Conservation (phyloP, 225 moss, liverwort and hornwort genomes). For the Straminergon stramineum region DNA sequence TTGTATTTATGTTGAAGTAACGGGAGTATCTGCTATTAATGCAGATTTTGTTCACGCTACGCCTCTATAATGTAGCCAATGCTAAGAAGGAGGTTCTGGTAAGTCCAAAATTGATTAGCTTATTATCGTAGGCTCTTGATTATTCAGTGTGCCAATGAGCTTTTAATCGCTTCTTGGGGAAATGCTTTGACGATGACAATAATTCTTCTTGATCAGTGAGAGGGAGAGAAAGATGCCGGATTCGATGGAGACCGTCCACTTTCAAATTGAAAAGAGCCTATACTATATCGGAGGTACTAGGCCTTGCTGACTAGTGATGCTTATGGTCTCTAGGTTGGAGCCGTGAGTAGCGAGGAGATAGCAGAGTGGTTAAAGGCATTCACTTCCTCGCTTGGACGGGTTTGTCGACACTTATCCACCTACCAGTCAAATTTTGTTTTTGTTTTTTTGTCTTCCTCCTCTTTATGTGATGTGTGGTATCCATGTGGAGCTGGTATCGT, state of each 20-base stretch:
- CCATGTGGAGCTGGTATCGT: not conserved
- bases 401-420: not conserved
- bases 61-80: slow-evolving; percentile 49
- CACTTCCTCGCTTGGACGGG: slow-evolving; percentile 49
- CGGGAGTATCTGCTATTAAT: not conserved
- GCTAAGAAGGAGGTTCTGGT: slow-evolving; percentile 60
- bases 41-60: slow-evolving; percentile 62
- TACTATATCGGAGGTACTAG: not conserved
- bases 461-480: not conserved
- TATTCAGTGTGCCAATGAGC: not conserved
- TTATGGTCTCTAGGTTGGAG: slow-evolving; percentile 29
- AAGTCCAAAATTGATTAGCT: not conserved
- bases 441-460: not conserved
- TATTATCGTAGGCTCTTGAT: not conserved
- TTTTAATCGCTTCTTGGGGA: not conserved
- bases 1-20: not conserved
- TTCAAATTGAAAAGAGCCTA: not conserved
- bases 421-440: not conserved
- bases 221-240: not conserved
- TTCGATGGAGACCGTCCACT: not conserved
- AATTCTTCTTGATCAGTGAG: not conserved
- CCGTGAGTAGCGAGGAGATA: slow-evolving; percentile 63
- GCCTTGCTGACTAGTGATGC: not conserved
- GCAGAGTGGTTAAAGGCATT: slow-evolving; percentile 70
- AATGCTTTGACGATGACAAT: not conserved